Evolutionary conservation across 2,329 filamentous ascomycete species (phyloP).

Genomic region (Aspergillus intermedius): DNA sequence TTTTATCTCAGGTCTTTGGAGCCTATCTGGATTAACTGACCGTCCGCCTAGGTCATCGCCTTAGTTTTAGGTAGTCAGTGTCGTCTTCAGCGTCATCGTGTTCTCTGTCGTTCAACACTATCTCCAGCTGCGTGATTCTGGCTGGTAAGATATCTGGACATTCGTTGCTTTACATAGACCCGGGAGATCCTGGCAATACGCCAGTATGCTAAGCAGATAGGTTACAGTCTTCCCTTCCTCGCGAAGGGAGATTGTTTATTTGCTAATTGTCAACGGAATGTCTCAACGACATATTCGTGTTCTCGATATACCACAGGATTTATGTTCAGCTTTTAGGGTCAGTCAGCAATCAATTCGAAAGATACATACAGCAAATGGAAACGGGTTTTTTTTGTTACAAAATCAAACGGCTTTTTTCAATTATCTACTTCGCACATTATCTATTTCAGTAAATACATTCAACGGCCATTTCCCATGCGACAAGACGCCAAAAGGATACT

Average conservation of each 20-base stretch:
- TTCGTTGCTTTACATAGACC: neutral
- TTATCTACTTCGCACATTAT: neutral
- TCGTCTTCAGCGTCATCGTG: no score
- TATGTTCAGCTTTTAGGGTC: neutral
- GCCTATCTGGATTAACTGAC: no score
- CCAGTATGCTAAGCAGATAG: neutral
- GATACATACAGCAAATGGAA: neutral
- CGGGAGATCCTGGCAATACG: neutral
- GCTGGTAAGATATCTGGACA: neutral
- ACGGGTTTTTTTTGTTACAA: neutral
- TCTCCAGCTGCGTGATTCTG: neutral
- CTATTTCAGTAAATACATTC: slow-evolving; percentile 4
- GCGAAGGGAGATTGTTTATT: neutral
- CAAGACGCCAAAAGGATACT: slow-evolving; percentile 2
- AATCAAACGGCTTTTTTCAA: neutral
- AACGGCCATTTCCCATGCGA: slow-evolving; percentile 6
- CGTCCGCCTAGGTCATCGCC: no score
- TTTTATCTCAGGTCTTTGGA: no score
- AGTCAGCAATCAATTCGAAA: neutral
- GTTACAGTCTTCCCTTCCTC: neutral
- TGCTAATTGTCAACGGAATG: neutral
- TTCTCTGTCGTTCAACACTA: no score
- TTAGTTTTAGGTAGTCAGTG: no score
- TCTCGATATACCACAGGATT: neutral
- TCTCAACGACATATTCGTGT: neutral